Conservation (phyloP, 768 basidiomycete species). For the Auriscalpium vulgare region DNA sequence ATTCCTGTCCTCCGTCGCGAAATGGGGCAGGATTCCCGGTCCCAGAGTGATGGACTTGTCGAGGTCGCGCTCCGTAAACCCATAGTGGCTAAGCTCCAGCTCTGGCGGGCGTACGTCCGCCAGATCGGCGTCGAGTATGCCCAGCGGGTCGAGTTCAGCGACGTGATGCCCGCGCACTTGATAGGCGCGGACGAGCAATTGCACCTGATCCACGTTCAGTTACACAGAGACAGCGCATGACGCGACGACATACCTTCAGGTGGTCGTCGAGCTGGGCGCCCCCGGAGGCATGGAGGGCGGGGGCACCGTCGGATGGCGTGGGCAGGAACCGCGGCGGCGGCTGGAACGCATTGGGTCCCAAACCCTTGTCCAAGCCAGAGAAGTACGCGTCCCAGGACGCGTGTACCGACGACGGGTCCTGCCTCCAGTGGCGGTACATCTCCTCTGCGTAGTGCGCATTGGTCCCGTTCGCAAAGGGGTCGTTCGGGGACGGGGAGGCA, state of each 20-base stretch:
- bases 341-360: constrained; percentile 78
- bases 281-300: constrained; percentile 57
- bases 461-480: constrained; percentile 87
- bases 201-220: constrained; percentile 48
- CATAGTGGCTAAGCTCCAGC: constrained; percentile 88
- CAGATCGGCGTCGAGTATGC: constrained; percentile 86
- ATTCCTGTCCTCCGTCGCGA: constrained; percentile 77
- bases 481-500: constrained; percentile 62
- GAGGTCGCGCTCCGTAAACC: constrained; percentile 90
- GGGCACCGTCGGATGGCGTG: constrained; percentile 70
- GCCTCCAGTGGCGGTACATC: constrained; percentile 90
- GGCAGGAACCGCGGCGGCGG: constrained; percentile 72
- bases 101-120: constrained; percentile 75
- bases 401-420: constrained; percentile 90
- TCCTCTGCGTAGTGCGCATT: constrained; percentile 95
- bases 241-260: constrained; percentile 59
- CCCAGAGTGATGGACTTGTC: constrained; percentile 93
- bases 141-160: constrained; percentile 92
- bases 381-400: constrained; percentile 94
- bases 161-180: constrained; percentile 98
- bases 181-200: constrained; percentile 96
- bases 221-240: not conserved
- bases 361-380: constrained; percentile 82
- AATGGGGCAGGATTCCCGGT: constrained; percentile 93
- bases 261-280: constrained; percentile 87